Percentiles rank a stretch among this genome's conserved stretches.
Conservation (phyloP, 176 grass and related monocot genomes). For the Lolium perenne region DNA sequence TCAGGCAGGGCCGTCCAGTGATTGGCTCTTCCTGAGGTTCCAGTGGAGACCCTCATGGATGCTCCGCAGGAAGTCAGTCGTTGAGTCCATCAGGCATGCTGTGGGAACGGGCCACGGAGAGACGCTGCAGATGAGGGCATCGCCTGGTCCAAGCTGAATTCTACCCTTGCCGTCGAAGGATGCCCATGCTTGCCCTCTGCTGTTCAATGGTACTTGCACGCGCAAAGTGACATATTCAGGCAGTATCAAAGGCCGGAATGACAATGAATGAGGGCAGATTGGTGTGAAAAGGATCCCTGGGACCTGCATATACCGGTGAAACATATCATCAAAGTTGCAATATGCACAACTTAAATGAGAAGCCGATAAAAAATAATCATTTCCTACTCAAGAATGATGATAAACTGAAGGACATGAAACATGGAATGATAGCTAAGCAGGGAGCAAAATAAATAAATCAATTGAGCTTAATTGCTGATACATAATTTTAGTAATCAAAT, state of each 20-base stretch:
- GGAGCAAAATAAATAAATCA: background rate
- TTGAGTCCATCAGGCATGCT: constrained; percentile 73
- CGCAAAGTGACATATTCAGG: constrained; percentile 70
- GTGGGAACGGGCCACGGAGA: constrained; percentile 75
- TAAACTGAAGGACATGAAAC: background rate
- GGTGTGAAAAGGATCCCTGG: constrained; percentile 89
- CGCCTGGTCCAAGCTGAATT: constrained; percentile 64
- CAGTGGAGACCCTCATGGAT: constrained; percentile 83
- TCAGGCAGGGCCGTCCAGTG: constrained; percentile 56
- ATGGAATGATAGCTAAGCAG: background rate
- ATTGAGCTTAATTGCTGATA: background rate
- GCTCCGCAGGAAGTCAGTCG: constrained; percentile 64
- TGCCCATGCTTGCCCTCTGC: constrained; percentile 82
- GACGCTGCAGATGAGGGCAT: constrained; percentile 73
- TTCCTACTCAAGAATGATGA: background rate
- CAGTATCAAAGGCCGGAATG: constrained; percentile 67
- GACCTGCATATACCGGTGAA: constrained; percentile 54
- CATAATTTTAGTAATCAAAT: background rate
- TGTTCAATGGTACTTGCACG: constrained; percentile 75
- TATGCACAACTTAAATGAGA: background rate
- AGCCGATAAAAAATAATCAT: background rate
- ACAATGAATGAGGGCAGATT: constrained; percentile 79
- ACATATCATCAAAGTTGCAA: constrained; percentile 14
- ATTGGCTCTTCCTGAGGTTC: constrained; percentile 77
- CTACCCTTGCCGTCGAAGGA: constrained; percentile 86